Evolutionary conservation across 108 stramenopile species (phyloP).

Genomic region (Fragilaria radians): DNA sequence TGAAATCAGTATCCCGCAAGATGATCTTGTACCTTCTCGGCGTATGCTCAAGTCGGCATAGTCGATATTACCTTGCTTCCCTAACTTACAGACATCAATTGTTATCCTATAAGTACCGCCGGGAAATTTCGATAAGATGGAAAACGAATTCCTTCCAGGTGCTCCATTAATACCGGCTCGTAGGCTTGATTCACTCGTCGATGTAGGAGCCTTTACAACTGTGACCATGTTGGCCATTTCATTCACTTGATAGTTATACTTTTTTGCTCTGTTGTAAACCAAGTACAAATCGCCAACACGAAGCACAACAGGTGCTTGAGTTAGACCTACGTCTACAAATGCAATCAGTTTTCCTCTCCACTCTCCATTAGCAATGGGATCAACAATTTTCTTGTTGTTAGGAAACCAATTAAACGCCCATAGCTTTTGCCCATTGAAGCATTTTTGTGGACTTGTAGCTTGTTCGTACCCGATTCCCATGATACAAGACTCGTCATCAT

Average conservation of each 20-base stretch:
- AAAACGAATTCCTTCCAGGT: not conserved
- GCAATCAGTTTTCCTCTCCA: not conserved
- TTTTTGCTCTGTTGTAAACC: not conserved
- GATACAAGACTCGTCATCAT: not conserved
- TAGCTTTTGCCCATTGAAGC: not conserved
- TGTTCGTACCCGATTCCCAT: not conserved
- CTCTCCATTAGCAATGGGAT: not conserved
- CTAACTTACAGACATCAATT: not conserved
- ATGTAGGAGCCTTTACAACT: not conserved
- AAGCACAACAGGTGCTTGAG: not conserved
- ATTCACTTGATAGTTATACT: not conserved
- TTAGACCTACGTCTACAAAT: not conserved
- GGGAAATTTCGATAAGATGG: not conserved
- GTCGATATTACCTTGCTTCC: not conserved
- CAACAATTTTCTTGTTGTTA: not conserved
- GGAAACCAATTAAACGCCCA: conserved; percentile 1
- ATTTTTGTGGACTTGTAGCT: not conserved
- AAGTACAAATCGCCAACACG: not conserved
- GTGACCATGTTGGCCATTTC: not conserved
- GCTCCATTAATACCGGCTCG: not conserved
- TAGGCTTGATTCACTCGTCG: not conserved
- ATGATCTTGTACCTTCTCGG: conserved; percentile 1
- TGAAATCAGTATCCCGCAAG: conserved; percentile 1
- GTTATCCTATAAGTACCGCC: not conserved
- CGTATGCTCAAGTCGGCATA: not conserved